Evolutionary conservation across 352 stramenopile genomes (phyloP).

Genomic region (Globisporangium irregulare): DNA sequence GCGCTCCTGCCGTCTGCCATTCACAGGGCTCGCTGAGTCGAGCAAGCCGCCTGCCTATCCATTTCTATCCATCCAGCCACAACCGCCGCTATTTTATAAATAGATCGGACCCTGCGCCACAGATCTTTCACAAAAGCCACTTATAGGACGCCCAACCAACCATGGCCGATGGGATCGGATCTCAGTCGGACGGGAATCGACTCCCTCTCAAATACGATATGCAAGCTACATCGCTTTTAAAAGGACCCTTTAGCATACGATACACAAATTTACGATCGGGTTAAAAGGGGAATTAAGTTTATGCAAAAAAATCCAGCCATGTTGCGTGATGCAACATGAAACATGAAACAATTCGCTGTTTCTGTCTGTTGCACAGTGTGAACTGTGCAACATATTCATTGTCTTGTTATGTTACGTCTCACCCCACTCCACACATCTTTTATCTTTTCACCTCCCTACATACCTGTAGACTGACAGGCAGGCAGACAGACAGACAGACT

Average conservation of each 20-base stretch:
- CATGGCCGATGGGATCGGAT: background rate
- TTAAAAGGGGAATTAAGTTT: background rate
- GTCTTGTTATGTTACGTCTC: constrained; percentile 10
- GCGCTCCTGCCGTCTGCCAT: too few relatives aligned
- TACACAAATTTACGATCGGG: background rate
- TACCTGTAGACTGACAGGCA: background rate
- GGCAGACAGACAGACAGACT: too few relatives aligned
- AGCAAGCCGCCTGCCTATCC: too few relatives aligned
- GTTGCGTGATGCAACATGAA: background rate
- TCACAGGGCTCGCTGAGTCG: too few relatives aligned
- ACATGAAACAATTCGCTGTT: background rate
- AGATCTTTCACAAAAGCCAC: background rate
- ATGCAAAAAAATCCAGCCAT: background rate
- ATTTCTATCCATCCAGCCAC: too few relatives aligned
- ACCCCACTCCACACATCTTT: background rate
- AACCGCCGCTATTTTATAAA: too few relatives aligned
- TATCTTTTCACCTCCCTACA: background rate
- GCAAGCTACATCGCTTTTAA: background rate
- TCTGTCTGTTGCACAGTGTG: background rate
- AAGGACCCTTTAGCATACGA: background rate
- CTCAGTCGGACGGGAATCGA: background rate
- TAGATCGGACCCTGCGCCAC: background rate
- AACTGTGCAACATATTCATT: background rate
- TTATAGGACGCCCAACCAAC: background rate
- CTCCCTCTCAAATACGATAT: background rate